Conservation (phyloP, 2,329 filamentous ascomycete species). For the Calonectria crousiana region DNA sequence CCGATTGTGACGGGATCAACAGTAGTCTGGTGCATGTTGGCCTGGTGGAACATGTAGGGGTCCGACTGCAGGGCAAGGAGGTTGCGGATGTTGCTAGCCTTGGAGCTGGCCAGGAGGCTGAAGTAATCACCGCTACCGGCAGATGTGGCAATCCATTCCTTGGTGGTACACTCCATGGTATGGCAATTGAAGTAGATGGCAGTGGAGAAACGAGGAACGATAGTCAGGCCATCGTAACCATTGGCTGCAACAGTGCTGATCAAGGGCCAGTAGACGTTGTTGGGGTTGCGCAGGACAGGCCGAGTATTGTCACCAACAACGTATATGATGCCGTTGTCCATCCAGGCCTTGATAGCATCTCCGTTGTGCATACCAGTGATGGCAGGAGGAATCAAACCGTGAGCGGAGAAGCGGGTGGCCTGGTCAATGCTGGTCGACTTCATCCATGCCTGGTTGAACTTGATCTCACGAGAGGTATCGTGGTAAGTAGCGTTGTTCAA, state of each 20-base stretch:
- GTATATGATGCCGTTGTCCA: slow-evolving; percentile 26
- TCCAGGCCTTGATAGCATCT: slow-evolving; percentile 32
- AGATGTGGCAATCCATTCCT: slow-evolving; percentile 34
- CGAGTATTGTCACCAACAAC: slow-evolving; percentile 36
- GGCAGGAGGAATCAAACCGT: slow-evolving; percentile 31
- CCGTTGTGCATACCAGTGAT: slow-evolving; percentile 34
- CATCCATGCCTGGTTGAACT: slow-evolving; percentile 34
- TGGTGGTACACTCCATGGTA: slow-evolving; percentile 28
- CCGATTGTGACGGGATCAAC: slow-evolving; percentile 29
- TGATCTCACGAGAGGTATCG: slow-evolving; percentile 30
- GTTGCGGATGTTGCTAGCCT: slow-evolving; percentile 27
- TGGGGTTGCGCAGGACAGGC: slow-evolving; percentile 11
- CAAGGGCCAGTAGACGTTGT: slow-evolving; percentile 29
- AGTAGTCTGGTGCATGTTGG: slow-evolving; percentile 29
- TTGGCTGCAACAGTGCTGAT: slow-evolving; percentile 30
- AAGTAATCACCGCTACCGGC: slow-evolving; percentile 24
- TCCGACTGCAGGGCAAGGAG: slow-evolving; percentile 28
- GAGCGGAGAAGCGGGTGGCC: slow-evolving; percentile 23
- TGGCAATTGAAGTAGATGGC: slow-evolving; percentile 36
- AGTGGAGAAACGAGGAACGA: slow-evolving; percentile 31
- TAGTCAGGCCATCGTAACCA: slow-evolving; percentile 29
- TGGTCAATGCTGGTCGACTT: slow-evolving; percentile 29
- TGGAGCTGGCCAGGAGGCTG: slow-evolving; percentile 25
- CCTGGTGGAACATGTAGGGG: slow-evolving; percentile 38
- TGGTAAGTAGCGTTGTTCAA: slow-evolving; percentile 35